These are phyloP conservation scores for Suillus cothurnatus DNA, from an alignment of 768 basidiomycete genomes.

Conservation along the genomic window DNA sequence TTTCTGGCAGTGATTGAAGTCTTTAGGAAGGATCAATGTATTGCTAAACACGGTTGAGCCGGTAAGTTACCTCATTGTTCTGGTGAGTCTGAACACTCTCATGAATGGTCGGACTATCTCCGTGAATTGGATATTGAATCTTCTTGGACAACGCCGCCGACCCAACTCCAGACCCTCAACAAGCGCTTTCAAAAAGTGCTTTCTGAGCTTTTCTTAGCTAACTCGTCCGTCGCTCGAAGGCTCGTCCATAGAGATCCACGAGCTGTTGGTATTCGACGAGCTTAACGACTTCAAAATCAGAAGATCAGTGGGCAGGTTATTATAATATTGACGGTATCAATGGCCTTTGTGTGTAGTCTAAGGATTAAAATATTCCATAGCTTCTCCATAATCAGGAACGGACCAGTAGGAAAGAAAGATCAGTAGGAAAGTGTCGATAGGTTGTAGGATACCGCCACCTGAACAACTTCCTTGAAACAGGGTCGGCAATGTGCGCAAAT, in stretches of 20 bases:
- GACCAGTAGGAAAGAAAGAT: background rate
- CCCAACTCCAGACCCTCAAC: background rate
- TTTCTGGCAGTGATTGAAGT: background rate
- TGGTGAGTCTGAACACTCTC: background rate
- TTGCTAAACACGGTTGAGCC: background rate
- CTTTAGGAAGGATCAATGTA: background rate
- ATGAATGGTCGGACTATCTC: conserved; percentile 3
- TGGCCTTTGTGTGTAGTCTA: background rate
- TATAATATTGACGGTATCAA: background rate
- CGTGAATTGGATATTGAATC: background rate
- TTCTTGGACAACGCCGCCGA: background rate
- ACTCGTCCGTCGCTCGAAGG: background rate
- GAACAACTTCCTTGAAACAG: background rate
- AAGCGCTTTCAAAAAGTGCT: background rate
- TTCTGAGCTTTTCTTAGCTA: background rate
- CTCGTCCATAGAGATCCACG: background rate
- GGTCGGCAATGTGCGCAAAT: conserved; percentile 1
- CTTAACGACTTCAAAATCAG: background rate
- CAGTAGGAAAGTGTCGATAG: background rate
- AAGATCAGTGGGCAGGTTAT: background rate
- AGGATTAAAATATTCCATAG: background rate
- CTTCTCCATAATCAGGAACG: background rate
- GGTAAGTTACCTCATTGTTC: background rate
- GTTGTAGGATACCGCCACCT: background rate
- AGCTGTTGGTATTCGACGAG: background rate